phyloP scores from a whole-genome alignment of 106 monocot species.

The Posidonia australis region DNA sequence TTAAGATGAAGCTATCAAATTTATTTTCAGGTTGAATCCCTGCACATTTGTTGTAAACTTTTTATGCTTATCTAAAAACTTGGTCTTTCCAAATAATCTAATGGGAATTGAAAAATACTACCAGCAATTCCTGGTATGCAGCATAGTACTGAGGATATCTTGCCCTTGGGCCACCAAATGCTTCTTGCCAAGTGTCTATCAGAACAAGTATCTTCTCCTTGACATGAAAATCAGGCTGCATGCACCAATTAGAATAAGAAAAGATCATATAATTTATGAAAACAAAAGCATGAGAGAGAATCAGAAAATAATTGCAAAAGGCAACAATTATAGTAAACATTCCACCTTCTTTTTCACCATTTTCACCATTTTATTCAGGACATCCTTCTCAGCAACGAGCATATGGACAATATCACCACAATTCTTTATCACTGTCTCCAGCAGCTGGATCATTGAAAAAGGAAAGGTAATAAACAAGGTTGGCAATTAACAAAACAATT shows the following conservation, averaged over 20 bases:
- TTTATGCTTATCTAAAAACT: background rate
- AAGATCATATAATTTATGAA: background rate
- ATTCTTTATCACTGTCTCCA: constrained; percentile 82
- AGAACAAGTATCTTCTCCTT: constrained; percentile 71
- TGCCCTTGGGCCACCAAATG: constrained; percentile 75
- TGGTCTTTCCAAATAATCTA: background rate
- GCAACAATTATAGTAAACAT: constrained; percentile 2
- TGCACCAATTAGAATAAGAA: background rate
- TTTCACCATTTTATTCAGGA: constrained; percentile 77
- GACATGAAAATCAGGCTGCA: constrained; percentile 71
- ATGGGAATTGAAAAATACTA: constrained; percentile 13
- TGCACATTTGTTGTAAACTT: background rate
- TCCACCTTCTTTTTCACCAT: constrained; percentile 85
- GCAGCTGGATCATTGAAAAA: constrained; percentile 32
- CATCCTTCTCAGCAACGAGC: constrained; percentile 71
- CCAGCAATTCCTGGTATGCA: constrained; percentile 71
- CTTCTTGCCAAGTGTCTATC: constrained; percentile 93
- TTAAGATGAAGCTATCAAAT: too few species aligned
- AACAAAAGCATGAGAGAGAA: background rate
- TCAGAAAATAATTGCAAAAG: constrained; percentile 2
- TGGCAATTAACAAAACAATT: too few species aligned
- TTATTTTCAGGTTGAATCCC: too few species aligned
- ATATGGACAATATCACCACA: constrained; percentile 78
- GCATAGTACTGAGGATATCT: constrained; percentile 83
- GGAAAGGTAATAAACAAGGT: background rate